Evolutionary conservation across 768 basidiomycete species (phyloP).

Genomic region (Tulasnella sp.): DNA sequence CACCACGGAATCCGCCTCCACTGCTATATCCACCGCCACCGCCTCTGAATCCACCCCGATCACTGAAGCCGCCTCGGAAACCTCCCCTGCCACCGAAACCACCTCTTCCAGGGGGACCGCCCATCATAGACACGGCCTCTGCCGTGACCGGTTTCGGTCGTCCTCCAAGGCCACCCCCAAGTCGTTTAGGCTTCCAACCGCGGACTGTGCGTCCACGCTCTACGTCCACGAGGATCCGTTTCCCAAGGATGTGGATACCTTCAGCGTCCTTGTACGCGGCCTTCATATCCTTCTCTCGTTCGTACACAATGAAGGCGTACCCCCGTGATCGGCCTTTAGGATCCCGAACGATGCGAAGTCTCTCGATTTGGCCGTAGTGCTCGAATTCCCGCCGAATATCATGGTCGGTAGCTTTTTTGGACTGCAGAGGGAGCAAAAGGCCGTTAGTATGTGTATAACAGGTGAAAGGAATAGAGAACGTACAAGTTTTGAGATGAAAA

Average conservation of each 20-base stretch:
- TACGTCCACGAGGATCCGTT: slow-evolving; percentile 93
- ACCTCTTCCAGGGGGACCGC: slow-evolving; percentile 24
- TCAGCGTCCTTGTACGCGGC: slow-evolving; percentile 99
- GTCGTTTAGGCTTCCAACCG: slow-evolving; percentile 93
- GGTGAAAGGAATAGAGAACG: too few relatives aligned
- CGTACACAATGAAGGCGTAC: slow-evolving; percentile 96
- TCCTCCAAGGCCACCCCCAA: slow-evolving; percentile 99
- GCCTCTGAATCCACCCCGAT: slow-evolving; percentile 25
- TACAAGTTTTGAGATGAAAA: slow-evolving; percentile 91
- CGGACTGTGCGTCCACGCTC: slow-evolving; percentile 96
- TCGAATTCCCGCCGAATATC: slow-evolving; percentile 95
- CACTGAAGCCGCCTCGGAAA: slow-evolving; percentile 30
- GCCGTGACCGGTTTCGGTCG: slow-evolving; percentile 61
- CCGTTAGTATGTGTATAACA: slow-evolving; percentile 12
- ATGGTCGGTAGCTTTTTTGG: slow-evolving; percentile 81
- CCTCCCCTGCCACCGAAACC: slow-evolving; percentile 37
- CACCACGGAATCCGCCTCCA: slow-evolving; percentile 27
- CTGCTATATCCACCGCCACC: slow-evolving; percentile 14
- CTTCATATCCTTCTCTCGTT: slow-evolving; percentile 99
- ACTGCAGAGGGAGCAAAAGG: slow-evolving; percentile 37
- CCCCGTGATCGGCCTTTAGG: slow-evolving; percentile 78
- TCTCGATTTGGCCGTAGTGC: slow-evolving; percentile 87
- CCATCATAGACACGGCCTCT: slow-evolving; percentile 26
- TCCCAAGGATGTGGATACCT: slow-evolving; percentile 90
- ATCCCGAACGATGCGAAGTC: slow-evolving; percentile 86